phyloP scores from a whole-genome alignment of 139 green algal genomes.

The Micractinium conductrix region DNA sequence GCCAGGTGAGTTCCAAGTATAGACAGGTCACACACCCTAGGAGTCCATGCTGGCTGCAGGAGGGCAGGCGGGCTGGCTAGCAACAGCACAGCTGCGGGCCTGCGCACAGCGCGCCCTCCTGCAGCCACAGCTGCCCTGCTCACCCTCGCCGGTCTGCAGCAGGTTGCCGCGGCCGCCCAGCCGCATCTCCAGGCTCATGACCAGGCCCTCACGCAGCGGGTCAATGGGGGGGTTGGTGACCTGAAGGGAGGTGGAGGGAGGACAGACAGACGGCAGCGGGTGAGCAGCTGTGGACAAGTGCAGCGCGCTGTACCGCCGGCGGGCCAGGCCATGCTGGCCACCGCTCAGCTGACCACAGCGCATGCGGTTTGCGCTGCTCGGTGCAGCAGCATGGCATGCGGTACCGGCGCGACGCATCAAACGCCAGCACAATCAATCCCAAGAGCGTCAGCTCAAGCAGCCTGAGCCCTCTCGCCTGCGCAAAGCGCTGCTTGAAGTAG shows the following conservation, averaged over 20 bases:
- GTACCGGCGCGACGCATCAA: too few species aligned
- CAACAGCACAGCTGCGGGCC: background rate
- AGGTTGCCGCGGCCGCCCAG: conserved; percentile 97
- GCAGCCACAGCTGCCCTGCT: too few species aligned
- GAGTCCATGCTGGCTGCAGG: too few species aligned
- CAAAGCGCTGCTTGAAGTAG: conserved; percentile 99
- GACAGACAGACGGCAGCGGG: background rate
- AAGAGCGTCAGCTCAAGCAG: too few species aligned
- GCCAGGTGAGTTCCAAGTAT: background rate
- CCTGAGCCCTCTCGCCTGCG: conserved; percentile 60
- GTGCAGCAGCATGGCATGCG: too few species aligned
- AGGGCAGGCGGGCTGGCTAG: too few species aligned
- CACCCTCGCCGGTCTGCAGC: conserved; percentile 84
- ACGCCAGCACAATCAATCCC: too few species aligned
- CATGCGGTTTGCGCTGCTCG: too few species aligned
- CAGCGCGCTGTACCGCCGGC: too few species aligned
- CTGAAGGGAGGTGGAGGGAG: conserved; percentile 39
- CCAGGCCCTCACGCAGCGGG: conserved; percentile 97
- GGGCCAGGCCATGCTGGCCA: too few species aligned
- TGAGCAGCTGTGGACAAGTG: background rate
- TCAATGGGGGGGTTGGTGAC: conserved; percentile 99
- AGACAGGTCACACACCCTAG: background rate
- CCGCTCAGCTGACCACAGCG: too few species aligned
- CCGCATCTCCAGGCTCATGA: conserved; percentile 97
- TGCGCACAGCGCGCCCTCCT: background rate